A percentile compares a stretch with the other conserved stretches of the same genome.
Conservation (phyloP, 306 rosid genomes). For the peach (Prunus persica) region DNA sequence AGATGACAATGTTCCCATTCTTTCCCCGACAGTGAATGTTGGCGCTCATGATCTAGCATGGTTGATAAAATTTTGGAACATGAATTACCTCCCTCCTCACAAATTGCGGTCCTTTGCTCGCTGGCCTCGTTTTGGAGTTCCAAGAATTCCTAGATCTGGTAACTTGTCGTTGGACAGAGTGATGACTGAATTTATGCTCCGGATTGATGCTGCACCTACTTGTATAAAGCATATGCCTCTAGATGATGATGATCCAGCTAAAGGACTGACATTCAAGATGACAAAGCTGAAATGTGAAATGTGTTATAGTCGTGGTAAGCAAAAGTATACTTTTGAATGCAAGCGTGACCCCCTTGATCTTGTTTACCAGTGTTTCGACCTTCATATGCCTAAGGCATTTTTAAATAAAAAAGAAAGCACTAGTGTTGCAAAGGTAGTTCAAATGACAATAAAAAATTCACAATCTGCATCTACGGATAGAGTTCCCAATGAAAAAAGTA, state of each 20-base stretch:
- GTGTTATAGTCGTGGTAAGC: conserved; percentile 88
- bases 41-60: conserved; percentile 99
- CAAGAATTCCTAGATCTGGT: conserved; percentile 80
- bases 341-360: conserved; percentile 88
- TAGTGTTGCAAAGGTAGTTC: conserved; percentile 72
- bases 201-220: conserved; percentile 76
- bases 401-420: conserved; percentile 58
- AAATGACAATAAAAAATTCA: conserved; percentile 69
- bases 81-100: conserved; percentile 91
- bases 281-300: conserved; percentile 74
- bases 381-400: conserved; percentile 72
- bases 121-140: conserved; percentile 95
- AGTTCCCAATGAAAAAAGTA: conserved; percentile 52
- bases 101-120: conserved; percentile 91
- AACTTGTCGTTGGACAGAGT: conserved; percentile 93
- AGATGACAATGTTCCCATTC: conserved; percentile 38
- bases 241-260: conserved; percentile 97
- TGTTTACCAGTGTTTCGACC: conserved; percentile 93
- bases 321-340: conserved; percentile 85
- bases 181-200: conserved; percentile 97
- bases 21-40: conserved; percentile 73
- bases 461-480: conserved; percentile 64
- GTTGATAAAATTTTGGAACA: conserved; percentile 68
- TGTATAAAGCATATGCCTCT: conserved; percentile 83
- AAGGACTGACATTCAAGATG: conserved; percentile 84